A percentile compares a stretch with the other conserved stretches of the same genome.
These are phyloP conservation scores for Colletotrichum viniferum DNA, from an alignment of 2,329 filamentous ascomycete genomes.

Conservation along the genomic window DNA sequence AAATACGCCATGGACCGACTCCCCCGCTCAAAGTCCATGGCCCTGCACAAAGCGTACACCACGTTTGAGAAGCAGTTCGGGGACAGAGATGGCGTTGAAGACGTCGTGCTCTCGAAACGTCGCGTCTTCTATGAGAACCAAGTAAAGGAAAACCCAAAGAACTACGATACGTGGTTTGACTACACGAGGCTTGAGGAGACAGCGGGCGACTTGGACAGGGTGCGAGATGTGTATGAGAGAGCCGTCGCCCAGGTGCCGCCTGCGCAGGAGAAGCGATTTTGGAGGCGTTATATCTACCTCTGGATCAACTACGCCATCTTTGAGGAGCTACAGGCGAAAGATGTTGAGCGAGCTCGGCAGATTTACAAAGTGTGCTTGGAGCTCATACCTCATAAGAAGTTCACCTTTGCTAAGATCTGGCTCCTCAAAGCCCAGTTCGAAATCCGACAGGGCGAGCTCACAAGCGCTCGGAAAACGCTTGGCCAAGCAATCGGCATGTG, in stretches of 20 bases:
- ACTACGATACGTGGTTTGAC: conserved; percentile 98
- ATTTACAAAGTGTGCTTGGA: conserved; percentile 90
- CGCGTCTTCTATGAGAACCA: conserved; percentile 93
- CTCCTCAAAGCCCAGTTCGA: conserved; percentile 93
- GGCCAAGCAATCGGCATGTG: conserved; percentile 92
- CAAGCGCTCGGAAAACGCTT: conserved; percentile 83
- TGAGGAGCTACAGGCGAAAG: conserved; percentile 87
- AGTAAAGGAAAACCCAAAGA: conserved; percentile 91
- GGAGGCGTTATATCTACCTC: conserved; percentile 95
- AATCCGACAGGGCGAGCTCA: conserved; percentile 82
- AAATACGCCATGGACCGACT: conserved; percentile 94
- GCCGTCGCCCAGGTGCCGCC: conserved; percentile 95
- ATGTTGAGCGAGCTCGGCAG: conserved; percentile 79
- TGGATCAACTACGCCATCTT: conserved; percentile 98
- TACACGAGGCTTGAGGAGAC: conserved; percentile 90
- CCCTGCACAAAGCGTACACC: conserved; percentile 91
- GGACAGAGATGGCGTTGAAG: conserved; percentile 89
- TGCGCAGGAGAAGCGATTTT: conserved; percentile 95
- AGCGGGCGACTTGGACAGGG: conserved; percentile 79
- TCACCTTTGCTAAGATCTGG: conserved; percentile 98
- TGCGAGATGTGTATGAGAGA: conserved; percentile 92
- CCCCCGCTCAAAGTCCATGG: conserved; percentile 82
- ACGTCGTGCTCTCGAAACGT: conserved; percentile 93
- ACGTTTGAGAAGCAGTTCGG: conserved; percentile 99
- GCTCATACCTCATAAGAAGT: conserved; percentile 92